Evolutionary conservation across 208 protist species (phyloP).

Genomic region (Acanthamoeba divionensis): DNA sequence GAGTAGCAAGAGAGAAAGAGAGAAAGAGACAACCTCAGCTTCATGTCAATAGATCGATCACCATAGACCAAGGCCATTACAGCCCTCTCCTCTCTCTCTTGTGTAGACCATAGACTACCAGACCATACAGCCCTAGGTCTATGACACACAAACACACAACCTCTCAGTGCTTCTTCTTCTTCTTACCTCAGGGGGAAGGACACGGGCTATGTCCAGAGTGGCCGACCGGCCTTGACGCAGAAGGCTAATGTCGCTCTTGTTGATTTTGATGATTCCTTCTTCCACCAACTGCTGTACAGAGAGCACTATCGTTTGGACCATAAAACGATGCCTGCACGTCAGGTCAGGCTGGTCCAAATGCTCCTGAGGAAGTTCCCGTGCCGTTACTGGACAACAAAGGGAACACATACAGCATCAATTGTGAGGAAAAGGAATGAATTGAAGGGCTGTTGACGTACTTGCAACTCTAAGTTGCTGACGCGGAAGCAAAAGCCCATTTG

Average conservation of each 20-base stretch:
- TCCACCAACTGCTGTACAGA: not conserved
- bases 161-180: too few relatives aligned
- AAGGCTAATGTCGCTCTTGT: not conserved
- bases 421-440: too few relatives aligned
- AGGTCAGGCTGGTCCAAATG: not conserved
- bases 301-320: not conserved
- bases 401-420: not conserved
- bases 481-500: not conserved
- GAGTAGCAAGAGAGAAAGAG: too few relatives aligned
- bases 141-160: too few relatives aligned
- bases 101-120: too few relatives aligned
- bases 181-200: not conserved
- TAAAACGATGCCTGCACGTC: not conserved
- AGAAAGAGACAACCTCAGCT: too few relatives aligned
- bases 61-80: too few relatives aligned
- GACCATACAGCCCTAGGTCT: too few relatives aligned
- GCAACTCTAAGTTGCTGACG: not conserved
- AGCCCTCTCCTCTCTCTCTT: too few relatives aligned
- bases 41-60: too few relatives aligned
- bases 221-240: not conserved
- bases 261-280: not conserved
- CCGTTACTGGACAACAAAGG: not conserved
- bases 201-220: not conserved
- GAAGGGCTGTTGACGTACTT: not conserved
- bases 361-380: not conserved